Conservation (phyloP, 108 stramenopile species). For the Craspedostauros australis region DNA sequence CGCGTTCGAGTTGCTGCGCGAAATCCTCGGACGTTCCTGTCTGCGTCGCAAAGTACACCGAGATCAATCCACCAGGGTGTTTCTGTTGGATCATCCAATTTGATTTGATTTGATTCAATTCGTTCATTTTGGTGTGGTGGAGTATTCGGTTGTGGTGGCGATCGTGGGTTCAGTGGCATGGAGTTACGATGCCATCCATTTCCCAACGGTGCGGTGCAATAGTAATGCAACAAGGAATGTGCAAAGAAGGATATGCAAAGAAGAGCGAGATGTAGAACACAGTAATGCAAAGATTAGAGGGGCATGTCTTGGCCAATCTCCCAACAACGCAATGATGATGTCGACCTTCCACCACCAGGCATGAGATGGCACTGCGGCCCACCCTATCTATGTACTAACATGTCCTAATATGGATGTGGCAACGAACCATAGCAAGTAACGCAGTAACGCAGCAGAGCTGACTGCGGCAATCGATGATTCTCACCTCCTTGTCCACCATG, state of each 20-base stretch:
- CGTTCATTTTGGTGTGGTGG: too few relatives aligned
- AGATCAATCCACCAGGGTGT: conserved; percentile 72
- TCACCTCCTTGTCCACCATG: not conserved
- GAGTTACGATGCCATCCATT: not conserved
- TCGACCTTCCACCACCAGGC: too few relatives aligned
- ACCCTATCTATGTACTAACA: not conserved
- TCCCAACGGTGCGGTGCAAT: not conserved
- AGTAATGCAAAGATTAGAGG: too few relatives aligned
- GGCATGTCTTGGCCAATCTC: too few relatives aligned
- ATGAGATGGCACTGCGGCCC: too few relatives aligned
- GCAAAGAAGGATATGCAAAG: not conserved
- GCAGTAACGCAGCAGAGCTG: not conserved
- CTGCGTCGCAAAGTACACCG: conserved; percentile 93
- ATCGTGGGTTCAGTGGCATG: not conserved
- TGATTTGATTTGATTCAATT: too few relatives aligned
- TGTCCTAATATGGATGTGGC: not conserved
- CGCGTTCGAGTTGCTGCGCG: conserved; percentile 77
- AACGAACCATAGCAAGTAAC: not conserved
- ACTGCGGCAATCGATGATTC: not conserved
- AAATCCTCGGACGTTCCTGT: conserved; percentile 98
- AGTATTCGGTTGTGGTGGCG: not conserved
- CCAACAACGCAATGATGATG: too few relatives aligned
- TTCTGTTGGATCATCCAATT: conserved; percentile 18
- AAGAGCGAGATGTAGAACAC: not conserved
- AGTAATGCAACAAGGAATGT: not conserved